phyloP scores from a whole-genome alignment of 2,329 filamentous ascomycete genomes.

The Aplosporella prunicola region DNA sequence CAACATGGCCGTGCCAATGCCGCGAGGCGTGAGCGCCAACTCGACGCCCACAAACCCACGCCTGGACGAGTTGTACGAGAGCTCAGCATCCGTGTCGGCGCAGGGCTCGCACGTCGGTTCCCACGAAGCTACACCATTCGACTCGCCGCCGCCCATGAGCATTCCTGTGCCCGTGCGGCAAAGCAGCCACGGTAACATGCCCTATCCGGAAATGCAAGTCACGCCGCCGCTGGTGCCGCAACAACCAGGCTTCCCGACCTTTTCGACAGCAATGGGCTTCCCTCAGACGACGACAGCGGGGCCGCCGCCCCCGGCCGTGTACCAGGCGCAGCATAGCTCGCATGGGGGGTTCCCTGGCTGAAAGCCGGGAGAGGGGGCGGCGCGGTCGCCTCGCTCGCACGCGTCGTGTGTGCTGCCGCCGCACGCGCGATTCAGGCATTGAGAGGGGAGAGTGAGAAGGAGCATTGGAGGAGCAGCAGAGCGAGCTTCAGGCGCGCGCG shows the following conservation, averaged over 20 bases:
- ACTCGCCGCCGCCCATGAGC: slow-evolving; percentile 10
- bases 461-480: neutral
- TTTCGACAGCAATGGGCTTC: slow-evolving; percentile 10
- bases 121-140: slow-evolving; percentile 11
- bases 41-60: slow-evolving; percentile 18
- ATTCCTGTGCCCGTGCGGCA: slow-evolving; percentile 10
- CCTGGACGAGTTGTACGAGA: slow-evolving; percentile 13
- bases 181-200: slow-evolving; percentile 9
- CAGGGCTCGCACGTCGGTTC: slow-evolving; percentile 11
- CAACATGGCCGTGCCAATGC: slow-evolving; percentile 25
- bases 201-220: slow-evolving; percentile 11
- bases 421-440: no score
- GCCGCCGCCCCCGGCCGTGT: slow-evolving; percentile 3
- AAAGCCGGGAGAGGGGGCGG: no score
- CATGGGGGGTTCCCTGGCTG: slow-evolving; percentile 11
- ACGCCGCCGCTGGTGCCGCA: slow-evolving; percentile 10
- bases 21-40: slow-evolving; percentile 16
- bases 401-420: no score
- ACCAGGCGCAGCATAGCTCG: slow-evolving; percentile 5
- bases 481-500: no score
- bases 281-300: slow-evolving; percentile 6
- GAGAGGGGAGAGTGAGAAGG: no score
- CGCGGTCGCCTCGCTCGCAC: no score
- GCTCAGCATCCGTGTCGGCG: slow-evolving; percentile 9
- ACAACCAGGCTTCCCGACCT: slow-evolving; percentile 8